phyloP scores from a whole-genome alignment of 805 yeast genomes.

The Monosporozyma aerobia region DNA sequence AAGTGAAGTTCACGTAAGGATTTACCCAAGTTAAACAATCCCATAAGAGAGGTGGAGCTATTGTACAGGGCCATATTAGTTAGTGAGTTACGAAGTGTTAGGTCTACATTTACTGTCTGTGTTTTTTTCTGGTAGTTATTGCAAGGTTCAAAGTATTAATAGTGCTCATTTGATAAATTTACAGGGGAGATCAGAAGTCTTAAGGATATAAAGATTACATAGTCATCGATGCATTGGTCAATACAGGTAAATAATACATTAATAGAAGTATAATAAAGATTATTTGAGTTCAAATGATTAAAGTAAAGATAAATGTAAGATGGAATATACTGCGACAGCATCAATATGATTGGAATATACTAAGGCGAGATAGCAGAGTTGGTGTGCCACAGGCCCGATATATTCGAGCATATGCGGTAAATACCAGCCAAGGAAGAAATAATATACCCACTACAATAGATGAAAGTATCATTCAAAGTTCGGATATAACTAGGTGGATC shows the following conservation, averaged over 20 bases:
- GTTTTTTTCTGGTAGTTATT: neutral
- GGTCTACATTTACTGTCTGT: neutral
- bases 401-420: neutral
- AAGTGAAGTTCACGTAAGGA: neutral
- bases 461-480: neutral
- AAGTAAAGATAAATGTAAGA: neutral
- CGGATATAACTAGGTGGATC: slow-evolving; percentile 5
- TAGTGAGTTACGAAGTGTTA: neutral
- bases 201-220: neutral
- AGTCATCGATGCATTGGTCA: neutral
- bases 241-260: neutral
- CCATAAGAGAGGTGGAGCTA: neutral
- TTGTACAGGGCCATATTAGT: neutral
- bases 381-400: neutral
- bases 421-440: neutral
- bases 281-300: neutral
- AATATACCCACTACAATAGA: neutral
- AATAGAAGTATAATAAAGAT: neutral
- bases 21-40: neutral
- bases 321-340: slow-evolving; percentile 1
- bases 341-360: neutral
- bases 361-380: neutral
- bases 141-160: neutral
- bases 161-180: neutral
- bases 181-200: neutral